phyloP scores from a whole-genome alignment of 495 filamentous ascomycete species.

The Pseudevernia furfuracea region DNA sequence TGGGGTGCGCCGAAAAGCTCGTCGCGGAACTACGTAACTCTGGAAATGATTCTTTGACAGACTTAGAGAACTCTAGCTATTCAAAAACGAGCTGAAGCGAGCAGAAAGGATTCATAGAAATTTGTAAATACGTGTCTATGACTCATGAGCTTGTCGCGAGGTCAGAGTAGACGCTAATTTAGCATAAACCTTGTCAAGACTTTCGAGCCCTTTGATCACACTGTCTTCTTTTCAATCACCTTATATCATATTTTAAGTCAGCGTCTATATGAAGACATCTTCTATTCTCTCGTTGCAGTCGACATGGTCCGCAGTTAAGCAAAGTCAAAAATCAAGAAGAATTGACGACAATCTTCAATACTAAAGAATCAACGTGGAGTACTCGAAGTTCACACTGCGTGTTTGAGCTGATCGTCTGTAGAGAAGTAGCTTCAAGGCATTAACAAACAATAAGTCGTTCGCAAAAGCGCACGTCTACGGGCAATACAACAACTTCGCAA shows the following conservation, averaged over 20 bases:
- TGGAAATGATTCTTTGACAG: neutral
- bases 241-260: slow-evolving; percentile 2
- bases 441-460: neutral
- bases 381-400: neutral
- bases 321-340: slow-evolving; percentile 9
- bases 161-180: neutral
- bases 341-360: slow-evolving; percentile 3
- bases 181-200: slow-evolving; percentile 5
- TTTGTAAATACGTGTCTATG: too few species aligned
- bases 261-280: slow-evolving; percentile 7
- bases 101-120: too few species aligned
- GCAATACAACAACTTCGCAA: neutral
- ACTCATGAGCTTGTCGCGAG: neutral
- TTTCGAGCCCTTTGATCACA: slow-evolving; percentile 1
- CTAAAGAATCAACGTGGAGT: slow-evolving; percentile 11
- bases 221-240: neutral
- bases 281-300: neutral
- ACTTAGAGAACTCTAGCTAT: neutral
- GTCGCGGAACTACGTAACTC: neutral
- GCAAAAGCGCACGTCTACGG: neutral
- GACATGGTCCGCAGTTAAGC: slow-evolving; percentile 9
- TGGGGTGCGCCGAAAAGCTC: slow-evolving; percentile 1
- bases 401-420: neutral
- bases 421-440: neutral
- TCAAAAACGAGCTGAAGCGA: neutral